Evolutionary conservation across 495 filamentous ascomycete genomes (phyloP).

Genomic region (Amphirosellinia nigrospora): DNA sequence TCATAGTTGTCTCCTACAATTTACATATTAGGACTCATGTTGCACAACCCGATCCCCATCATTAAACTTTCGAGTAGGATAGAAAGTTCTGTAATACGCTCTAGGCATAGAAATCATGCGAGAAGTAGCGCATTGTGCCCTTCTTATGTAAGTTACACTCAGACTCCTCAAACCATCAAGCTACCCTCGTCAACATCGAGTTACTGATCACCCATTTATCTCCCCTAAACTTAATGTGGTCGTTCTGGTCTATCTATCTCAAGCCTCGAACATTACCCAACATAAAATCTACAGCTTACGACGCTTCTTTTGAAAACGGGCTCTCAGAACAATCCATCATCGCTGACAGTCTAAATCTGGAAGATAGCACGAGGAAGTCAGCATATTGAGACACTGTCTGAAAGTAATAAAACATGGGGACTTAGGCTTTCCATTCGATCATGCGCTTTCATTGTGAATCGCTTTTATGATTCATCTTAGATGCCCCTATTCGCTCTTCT

Average conservation of each 20-base stretch:
- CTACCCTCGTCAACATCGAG: not conserved
- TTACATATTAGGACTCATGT: not conserved
- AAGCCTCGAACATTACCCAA: not conserved
- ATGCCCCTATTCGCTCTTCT: not conserved
- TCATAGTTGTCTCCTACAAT: not conserved
- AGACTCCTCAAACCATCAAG: not conserved
- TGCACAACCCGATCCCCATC: not conserved
- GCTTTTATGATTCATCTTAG: not conserved
- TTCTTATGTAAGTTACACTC: not conserved
- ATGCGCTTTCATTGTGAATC: not conserved
- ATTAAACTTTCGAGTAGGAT: not conserved
- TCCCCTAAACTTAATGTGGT: not conserved
- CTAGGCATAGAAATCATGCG: not conserved
- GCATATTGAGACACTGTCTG: constrained; percentile 8
- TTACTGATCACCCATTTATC: not conserved
- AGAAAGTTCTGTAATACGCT: not conserved
- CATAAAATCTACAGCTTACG: not conserved
- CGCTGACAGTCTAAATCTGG: not conserved
- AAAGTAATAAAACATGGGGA: not conserved
- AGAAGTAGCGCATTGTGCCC: not conserved
- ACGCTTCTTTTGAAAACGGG: too few species aligned
- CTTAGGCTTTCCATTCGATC: too few species aligned
- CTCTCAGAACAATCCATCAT: not conserved
- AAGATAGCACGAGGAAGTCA: not conserved
- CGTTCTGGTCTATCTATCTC: not conserved